Conservation (phyloP, 2,329 filamentous ascomycete species). For the Aspergillus quadricinctus region DNA sequence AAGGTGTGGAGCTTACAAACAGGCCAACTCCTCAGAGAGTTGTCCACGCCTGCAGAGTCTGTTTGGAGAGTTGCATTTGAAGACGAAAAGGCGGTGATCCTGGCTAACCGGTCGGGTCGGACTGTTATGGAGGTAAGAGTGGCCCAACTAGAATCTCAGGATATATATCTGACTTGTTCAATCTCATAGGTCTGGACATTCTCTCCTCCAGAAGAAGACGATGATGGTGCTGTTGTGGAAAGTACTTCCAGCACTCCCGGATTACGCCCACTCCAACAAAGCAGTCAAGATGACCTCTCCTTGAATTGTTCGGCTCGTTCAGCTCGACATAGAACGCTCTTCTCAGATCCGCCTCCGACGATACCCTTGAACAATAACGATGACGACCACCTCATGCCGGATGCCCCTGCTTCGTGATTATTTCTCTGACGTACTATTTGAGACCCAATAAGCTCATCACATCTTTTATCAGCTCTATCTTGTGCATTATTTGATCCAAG, state of each 20-base stretch:
- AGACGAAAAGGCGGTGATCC: slow-evolving; percentile 94
- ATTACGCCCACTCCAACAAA: slow-evolving; percentile 16
- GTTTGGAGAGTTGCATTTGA: slow-evolving; percentile 98
- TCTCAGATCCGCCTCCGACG: slow-evolving; percentile 29
- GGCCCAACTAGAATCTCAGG: background rate
- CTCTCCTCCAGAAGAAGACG: slow-evolving; percentile 54
- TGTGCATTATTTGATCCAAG: background rate
- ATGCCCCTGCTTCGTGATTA: slow-evolving; percentile 22
- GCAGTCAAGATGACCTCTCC: slow-evolving; percentile 11
- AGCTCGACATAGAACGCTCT: slow-evolving; percentile 20
- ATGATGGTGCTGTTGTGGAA: slow-evolving; percentile 24
- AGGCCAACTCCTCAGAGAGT: slow-evolving; percentile 82
- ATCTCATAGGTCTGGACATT: slow-evolving; percentile 81
- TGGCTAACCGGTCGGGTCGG: slow-evolving; percentile 76
- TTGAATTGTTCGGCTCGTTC: background rate
- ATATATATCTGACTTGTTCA: slow-evolving; percentile 13
- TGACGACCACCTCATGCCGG: slow-evolving; percentile 32
- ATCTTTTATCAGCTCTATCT: slow-evolving; percentile 2
- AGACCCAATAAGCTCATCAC: slow-evolving; percentile 11
- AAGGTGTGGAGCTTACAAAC: slow-evolving; percentile 98
- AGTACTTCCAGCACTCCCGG: slow-evolving; percentile 33
- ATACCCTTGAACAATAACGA: slow-evolving; percentile 21
- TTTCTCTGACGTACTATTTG: slow-evolving; percentile 1
- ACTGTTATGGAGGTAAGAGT: slow-evolving; percentile 92
- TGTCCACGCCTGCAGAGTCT: slow-evolving; percentile 86